Conservation (phyloP, 108 stramenopile genomes). For the Nitzschia palea region DNA sequence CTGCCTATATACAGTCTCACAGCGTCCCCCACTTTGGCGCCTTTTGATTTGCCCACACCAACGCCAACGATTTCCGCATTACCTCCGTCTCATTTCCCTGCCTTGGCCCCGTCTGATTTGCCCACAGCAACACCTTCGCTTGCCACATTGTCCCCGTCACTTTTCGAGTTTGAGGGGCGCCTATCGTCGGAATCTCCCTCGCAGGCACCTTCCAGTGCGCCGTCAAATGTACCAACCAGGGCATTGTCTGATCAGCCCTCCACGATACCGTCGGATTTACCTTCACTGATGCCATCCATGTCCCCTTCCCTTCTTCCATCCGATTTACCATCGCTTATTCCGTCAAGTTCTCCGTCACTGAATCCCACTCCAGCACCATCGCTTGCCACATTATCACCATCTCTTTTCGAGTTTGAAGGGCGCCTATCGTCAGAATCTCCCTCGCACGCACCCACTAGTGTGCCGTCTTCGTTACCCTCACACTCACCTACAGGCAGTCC, state of each 20-base stretch:
- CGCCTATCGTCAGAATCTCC: not conserved
- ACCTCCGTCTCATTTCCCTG: not conserved
- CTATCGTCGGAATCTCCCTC: too few relatives aligned
- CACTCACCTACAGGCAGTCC: not conserved
- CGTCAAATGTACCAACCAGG: not conserved
- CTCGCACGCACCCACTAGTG: not conserved
- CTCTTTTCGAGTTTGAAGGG: not conserved
- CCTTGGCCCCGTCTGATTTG: not conserved
- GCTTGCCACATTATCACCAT: not conserved
- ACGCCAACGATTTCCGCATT: not conserved
- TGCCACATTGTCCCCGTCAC: too few relatives aligned
- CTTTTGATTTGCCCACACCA: not conserved
- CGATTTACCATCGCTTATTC: not conserved
- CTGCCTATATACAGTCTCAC: too few relatives aligned
- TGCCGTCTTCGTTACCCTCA: not conserved
- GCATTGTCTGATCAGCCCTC: not conserved
- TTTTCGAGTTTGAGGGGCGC: too few relatives aligned
- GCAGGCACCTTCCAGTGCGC: not conserved
- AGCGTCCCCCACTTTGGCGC: not conserved
- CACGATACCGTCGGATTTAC: not conserved
- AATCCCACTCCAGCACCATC: not conserved
- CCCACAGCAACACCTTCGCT: not conserved
- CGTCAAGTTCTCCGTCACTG: constrained; percentile 1
- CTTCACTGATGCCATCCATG: not conserved
- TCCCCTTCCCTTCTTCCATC: not conserved